Base-by-base conservation (phyloP, 108 stramenopile genomes). In the Schizochytrium sp. region DNA sequence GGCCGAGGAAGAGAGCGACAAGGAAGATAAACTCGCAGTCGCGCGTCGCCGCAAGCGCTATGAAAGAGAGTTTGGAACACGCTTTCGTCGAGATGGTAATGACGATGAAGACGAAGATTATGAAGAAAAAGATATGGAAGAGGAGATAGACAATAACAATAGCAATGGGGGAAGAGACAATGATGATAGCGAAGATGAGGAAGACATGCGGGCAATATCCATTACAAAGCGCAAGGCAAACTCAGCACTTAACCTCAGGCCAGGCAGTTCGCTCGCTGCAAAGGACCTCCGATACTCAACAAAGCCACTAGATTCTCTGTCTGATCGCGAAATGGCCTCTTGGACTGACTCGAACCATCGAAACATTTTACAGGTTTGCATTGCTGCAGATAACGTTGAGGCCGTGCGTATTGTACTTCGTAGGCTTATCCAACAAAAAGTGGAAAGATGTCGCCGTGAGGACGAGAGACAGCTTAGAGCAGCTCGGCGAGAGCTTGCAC, bases 401-500 rank as follows among this genome's bases (percentile, higher is more conserved):
- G 64, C 64, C 28, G 64, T 69, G 10, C 64, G 64, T 15, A 69
- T 69, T 7, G 64, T 69, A 44, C 64, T 69, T 7, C 19, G 28
- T 10, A 69, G 42, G 15, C 15, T 69, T 7, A 44, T 69, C 7
- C 40, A 0, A 8, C 64, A 38, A 28, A 69, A 69, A 15, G 64
- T 69, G 7, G 64, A 69, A 15, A 7, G 8, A 28, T 44, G 64
- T 0, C 12, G 64, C 40, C 64, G 64, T 0, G 64, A 69, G 64
- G 5, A 44, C 42, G 64, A 69, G 44, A 38, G 64, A 8, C 8
- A 1, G 8, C 42, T 44, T 0, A 38, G 64, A 15, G 15, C 28
- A 38, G 64, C 64, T 15, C 64, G 28, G 3, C 64, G 64, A 7
- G 64, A 69, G 64, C 40, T 44, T 3, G 12, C 64, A 8, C 64